phyloP scores from a whole-genome alignment of 192 early-diverging fungal genomes.

The Podila clonocystis region DNA sequence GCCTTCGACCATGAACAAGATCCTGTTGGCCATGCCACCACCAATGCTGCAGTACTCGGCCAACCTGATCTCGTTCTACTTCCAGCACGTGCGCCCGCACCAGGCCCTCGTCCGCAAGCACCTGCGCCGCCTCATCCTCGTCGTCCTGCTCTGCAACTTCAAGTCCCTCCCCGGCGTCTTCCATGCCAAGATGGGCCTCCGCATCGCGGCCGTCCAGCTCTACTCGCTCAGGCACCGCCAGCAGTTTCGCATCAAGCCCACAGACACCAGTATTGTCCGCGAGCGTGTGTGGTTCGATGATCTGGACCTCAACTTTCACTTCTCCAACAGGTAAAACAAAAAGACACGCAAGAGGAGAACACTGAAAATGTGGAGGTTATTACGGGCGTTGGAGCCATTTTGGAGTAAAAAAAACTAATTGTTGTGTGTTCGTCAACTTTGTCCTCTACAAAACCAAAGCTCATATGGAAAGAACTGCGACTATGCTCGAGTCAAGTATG shows the following conservation, averaged over 20 bases:
- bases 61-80: conserved; percentile 49
- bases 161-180: conserved; percentile 46
- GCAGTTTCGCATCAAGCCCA: conserved; percentile 41
- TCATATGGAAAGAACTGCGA: conserved; percentile 51
- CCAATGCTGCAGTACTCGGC: conserved; percentile 33
- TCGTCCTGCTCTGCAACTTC: conserved; percentile 35
- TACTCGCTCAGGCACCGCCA: conserved; percentile 31
- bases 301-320: conserved; percentile 47
- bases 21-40: conserved; percentile 30
- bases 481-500: conserved; percentile 24
- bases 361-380: too few relatives aligned
- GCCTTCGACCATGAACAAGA: conserved; percentile 47
- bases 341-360: not conserved
- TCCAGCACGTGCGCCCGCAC: conserved; percentile 36
- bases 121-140: conserved; percentile 30
- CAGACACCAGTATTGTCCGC: conserved; percentile 30
- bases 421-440: not conserved
- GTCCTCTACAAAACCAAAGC: conserved; percentile 1
- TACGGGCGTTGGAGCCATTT: too few relatives aligned
- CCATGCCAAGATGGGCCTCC: conserved; percentile 43
- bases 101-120: conserved; percentile 26
- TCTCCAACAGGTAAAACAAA: conserved; percentile 41
- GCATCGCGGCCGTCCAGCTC: conserved; percentile 34
- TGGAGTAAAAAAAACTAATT: too few relatives aligned
- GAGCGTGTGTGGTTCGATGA: conserved; percentile 47